Conservation (phyloP, 2,329 filamentous ascomycete species). For the Apiospora kogelbergensis region DNA sequence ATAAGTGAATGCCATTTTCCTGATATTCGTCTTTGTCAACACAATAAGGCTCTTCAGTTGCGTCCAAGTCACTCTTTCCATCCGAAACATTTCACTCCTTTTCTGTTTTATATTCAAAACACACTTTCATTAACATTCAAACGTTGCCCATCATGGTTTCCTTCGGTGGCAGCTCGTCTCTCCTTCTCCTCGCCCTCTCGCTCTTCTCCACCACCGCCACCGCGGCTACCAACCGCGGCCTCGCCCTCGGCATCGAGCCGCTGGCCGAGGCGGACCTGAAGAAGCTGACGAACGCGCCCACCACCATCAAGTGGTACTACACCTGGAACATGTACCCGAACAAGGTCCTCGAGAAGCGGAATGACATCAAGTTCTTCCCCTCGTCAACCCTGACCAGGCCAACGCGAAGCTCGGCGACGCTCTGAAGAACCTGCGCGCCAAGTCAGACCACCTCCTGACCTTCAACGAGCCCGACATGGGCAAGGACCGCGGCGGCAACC, state of each 20-base stretch:
- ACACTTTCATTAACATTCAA: background rate
- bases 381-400: conserved; percentile 29
- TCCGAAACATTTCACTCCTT: background rate
- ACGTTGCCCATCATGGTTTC: background rate
- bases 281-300: conserved; percentile 15
- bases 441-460: conserved; percentile 26
- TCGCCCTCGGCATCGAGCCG: background rate
- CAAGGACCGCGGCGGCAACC: conserved; percentile 34
- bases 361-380: conserved; percentile 34
- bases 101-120: no score
- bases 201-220: background rate
- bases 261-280: background rate
- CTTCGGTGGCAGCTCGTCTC: background rate
- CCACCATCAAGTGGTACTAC: conserved; percentile 42
- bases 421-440: background rate
- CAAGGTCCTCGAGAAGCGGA: background rate
- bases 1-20: background rate
- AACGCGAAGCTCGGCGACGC: background rate
- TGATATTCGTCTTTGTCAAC: background rate
- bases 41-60: background rate
- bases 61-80: background rate
- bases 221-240: background rate
- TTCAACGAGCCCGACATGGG: conserved; percentile 44
- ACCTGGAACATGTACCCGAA: conserved; percentile 38
- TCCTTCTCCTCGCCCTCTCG: background rate